Percentiles rank a stretch among this genome's conserved stretches.
Conservation (phyloP, 768 basidiomycete species). For the Tulasnella sp. region DNA sequence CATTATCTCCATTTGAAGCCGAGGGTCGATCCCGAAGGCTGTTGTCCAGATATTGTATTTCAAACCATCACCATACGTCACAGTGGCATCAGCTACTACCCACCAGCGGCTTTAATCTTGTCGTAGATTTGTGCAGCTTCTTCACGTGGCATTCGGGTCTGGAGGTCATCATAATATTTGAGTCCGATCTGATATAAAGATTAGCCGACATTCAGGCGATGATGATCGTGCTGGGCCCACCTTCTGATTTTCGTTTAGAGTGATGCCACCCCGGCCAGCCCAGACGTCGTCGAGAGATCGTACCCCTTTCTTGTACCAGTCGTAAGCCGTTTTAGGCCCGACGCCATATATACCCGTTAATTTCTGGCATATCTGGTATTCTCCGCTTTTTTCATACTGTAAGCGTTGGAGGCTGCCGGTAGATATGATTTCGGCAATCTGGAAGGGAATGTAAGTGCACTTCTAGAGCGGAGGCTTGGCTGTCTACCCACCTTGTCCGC, state of each 20-base stretch:
- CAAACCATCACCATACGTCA: neutral
- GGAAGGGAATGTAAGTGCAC: neutral
- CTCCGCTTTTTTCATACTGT: conserved; percentile 60
- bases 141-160: conserved; percentile 74
- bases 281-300: conserved; percentile 74
- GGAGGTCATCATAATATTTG: conserved; percentile 74
- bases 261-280: conserved; percentile 56
- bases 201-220: neutral
- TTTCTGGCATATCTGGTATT: conserved; percentile 49
- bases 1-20: conserved; percentile 79
- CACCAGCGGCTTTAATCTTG: conserved; percentile 67
- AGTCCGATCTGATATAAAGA: conserved; percentile 49
- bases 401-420: conserved; percentile 72
- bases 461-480: neutral
- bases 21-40: conserved; percentile 70
- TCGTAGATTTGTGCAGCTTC: conserved; percentile 75
- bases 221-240: conserved; percentile 15
- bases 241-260: conserved; percentile 54
- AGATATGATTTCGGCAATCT: conserved; percentile 79
- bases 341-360: conserved; percentile 87
- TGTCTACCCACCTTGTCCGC: conserved; percentile 57
- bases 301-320: too few species aligned
- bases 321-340: too few species aligned
- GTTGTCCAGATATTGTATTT: neutral
- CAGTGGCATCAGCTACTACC: conserved; percentile 26